phyloP scores from a whole-genome alignment of 192 early-diverging fungal genomes.

The Backusella macrospora region DNA sequence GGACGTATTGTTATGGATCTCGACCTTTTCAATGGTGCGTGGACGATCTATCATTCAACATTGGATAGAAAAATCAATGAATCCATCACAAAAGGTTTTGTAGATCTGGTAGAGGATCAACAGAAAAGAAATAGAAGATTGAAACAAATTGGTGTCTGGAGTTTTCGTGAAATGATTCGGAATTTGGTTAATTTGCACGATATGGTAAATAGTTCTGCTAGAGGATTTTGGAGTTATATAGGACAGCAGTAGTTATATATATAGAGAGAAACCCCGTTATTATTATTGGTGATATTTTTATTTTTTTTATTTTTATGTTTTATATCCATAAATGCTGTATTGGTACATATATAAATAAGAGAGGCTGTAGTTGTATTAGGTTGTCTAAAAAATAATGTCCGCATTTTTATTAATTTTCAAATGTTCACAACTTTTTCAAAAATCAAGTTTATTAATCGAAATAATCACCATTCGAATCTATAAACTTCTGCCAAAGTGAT shows the following conservation, averaged over 20 bases:
- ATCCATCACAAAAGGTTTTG: slow-evolving; percentile 82
- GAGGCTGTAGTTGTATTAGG: no score
- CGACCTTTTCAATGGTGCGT: slow-evolving; percentile 90
- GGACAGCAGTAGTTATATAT: slow-evolving; percentile 1
- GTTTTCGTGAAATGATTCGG: slow-evolving; percentile 71
- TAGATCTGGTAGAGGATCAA: slow-evolving; percentile 76
- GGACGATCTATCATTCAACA: slow-evolving; percentile 86
- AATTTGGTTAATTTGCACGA: slow-evolving; percentile 74
- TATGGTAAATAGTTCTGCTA: slow-evolving; percentile 65
- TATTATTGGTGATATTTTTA: not conserved
- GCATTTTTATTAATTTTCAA: no score
- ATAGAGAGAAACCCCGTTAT: not conserved
- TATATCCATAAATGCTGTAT: no score
- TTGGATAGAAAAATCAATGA: slow-evolving; percentile 74
- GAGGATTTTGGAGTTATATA: slow-evolving; percentile 62
- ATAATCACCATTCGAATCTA: no score
- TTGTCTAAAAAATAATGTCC: no score
- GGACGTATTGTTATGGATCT: slow-evolving; percentile 79
- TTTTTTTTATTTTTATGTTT: no score
- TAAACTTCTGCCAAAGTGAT: no score
- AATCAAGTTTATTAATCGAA: no score
- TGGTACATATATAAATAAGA: no score
- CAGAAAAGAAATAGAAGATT: slow-evolving; percentile 78
- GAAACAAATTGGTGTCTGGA: slow-evolving; percentile 92
- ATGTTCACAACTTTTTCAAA: no score